phyloP scores from a whole-genome alignment of 305 asterid genomes.

The Striga hermonthica region DNA sequence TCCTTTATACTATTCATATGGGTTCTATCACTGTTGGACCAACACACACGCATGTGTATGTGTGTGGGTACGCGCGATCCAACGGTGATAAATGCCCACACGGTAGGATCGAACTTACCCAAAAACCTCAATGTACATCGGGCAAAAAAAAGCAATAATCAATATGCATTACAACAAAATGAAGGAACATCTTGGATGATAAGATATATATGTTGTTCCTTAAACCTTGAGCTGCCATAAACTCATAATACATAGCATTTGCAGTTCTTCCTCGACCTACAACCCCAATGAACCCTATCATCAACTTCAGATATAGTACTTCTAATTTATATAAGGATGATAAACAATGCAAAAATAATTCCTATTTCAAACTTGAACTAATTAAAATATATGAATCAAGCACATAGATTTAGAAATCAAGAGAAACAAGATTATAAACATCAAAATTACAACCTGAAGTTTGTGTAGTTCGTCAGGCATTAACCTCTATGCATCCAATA shows the following conservation, averaged over 20 bases:
- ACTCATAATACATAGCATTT: slow-evolving; percentile 82
- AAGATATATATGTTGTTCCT: slow-evolving; percentile 39
- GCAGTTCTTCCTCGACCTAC: slow-evolving; percentile 91
- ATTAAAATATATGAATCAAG: not conserved
- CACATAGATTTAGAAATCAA: not conserved
- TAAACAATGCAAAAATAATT: not conserved
- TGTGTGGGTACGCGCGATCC: too few relatives aligned
- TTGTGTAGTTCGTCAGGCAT: slow-evolving; percentile 75
- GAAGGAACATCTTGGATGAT: too few relatives aligned
- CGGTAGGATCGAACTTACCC: too few relatives aligned
- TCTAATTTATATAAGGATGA: not conserved
- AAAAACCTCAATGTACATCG: too few relatives aligned
- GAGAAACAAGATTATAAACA: not conserved
- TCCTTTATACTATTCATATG: too few relatives aligned
- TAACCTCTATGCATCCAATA: slow-evolving; percentile 56
- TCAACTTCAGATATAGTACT: not conserved
- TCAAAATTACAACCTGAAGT: slow-evolving; percentile 53
- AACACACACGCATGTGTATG: too few relatives aligned
- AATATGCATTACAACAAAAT: too few relatives aligned
- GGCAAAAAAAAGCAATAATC: too few relatives aligned
- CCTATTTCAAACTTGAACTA: not conserved
- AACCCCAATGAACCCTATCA: slow-evolving; percentile 23
- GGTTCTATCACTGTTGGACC: too few relatives aligned
- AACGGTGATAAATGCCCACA: too few relatives aligned
- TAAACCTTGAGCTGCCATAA: slow-evolving; percentile 65